Evolutionary conservation across 805 yeast species (phyloP), one percentile per base, ranked within the genome.

Genomic region (Yarrowia keelungensis): DNA sequence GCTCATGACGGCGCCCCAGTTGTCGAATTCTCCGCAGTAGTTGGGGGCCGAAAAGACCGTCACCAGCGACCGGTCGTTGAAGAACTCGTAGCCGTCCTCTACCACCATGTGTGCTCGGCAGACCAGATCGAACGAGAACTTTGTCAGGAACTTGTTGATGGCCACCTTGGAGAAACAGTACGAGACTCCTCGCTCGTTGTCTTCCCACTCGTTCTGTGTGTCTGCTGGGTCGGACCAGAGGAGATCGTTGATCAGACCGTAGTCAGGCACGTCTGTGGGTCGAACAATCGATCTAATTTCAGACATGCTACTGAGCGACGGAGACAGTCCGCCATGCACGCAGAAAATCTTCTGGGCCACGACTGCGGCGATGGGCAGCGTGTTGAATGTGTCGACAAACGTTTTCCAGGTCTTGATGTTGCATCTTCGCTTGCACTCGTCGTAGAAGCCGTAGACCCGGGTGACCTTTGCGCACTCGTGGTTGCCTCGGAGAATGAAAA

Each of bases 1-100:
- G 73, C 96, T 88, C 98, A 94, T 94, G 5, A 94, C 98, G 1
- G 99, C 99, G 32, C 97, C 97, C 97, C 97, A 92, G 75, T 92
- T 92, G 77, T 92, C 91, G 75, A 88, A 88, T 77, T 88, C 92
- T n/a, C 92, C 92, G 74, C 92, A 88, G 76, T 88, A 88, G 76
- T 88, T 88, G 11, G 92, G 92, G 2, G 92, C 92, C 66, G 87
- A 83, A 75, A 88, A 88, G 26, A 88, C 91, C 0, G 92, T 88
- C 32, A 89, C 92, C 71, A 88, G 80, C 10, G 89, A 85, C 42
- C 90, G 79, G 75, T 89, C 91, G 73, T 88, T 88, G 80, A 88
- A 88, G 73, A 88, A 88, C 76, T 88, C 92, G 76, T 88, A 88
- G 8, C 92, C 92, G 74, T 88, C 92, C 74, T 88, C 92, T 9